Evolutionary conservation across 768 basidiomycete genomes (phyloP).

Genomic region (Kondoa malvinella): DNA sequence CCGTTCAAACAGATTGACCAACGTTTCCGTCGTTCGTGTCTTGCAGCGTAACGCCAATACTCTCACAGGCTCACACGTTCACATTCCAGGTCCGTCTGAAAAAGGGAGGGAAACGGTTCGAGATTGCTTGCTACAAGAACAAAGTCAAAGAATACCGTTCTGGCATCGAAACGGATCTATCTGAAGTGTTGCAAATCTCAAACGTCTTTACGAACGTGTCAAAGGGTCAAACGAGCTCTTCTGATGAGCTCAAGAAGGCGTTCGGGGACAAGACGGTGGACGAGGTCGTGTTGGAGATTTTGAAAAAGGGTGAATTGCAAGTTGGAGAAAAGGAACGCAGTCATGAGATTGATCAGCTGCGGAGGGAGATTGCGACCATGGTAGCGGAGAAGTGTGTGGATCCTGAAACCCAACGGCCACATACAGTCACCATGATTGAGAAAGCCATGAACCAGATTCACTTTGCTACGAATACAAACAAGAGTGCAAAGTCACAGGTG

Average conservation of each 20-base stretch:
- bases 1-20: constrained; percentile 91
- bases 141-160: constrained; percentile 93
- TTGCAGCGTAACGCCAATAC: neutral
- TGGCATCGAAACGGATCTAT: constrained; percentile 84
- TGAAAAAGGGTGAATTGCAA: constrained; percentile 91
- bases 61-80: neutral
- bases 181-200: constrained; percentile 89
- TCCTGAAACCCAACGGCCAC: constrained; percentile 69
- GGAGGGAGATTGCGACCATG: constrained; percentile 77
- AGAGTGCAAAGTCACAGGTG: constrained; percentile 88
- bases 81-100: constrained; percentile 48
- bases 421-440: constrained; percentile 88
- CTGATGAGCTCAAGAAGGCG: constrained; percentile 74
- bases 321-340: constrained; percentile 93
- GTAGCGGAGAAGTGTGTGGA: constrained; percentile 94
- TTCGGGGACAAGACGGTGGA: constrained; percentile 53
- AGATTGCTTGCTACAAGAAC: constrained; percentile 99
- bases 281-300: constrained; percentile 72
- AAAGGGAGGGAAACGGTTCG: constrained; percentile 94
- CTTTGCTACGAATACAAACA: constrained; percentile 70
- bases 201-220: constrained; percentile 93
- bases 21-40: constrained; percentile 58
- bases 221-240: constrained; percentile 82
- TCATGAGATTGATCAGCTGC: constrained; percentile 64
- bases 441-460: constrained; percentile 94